These are phyloP conservation scores for Mortierella sp. DNA, from an alignment of 371 early-diverging fungal genomes.

Conservation along the genomic window DNA sequence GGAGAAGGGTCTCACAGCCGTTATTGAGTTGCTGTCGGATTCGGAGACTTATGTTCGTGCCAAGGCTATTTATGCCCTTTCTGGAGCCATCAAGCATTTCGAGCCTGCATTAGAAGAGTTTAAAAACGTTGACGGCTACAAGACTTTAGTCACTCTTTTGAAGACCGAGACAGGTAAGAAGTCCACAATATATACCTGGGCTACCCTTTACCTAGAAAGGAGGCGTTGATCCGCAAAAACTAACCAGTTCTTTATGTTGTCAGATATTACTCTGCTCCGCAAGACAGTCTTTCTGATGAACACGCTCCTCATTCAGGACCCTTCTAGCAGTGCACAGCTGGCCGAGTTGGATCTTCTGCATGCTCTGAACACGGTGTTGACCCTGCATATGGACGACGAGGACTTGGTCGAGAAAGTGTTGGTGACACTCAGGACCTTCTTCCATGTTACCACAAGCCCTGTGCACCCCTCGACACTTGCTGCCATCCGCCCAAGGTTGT, in stretches of 20 bases:
- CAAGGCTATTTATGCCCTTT: slow-evolving; percentile 84
- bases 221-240: too few species aligned
- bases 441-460: slow-evolving; percentile 55
- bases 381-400: slow-evolving; percentile 65
- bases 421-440: slow-evolving; percentile 37
- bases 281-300: slow-evolving; percentile 75
- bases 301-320: slow-evolving; percentile 67
- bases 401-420: slow-evolving; percentile 77
- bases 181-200: too few species aligned
- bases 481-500: slow-evolving; percentile 49
- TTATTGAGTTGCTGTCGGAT: slow-evolving; percentile 69
- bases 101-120: slow-evolving; percentile 72
- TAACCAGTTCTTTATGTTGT: background rate
- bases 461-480: slow-evolving; percentile 51
- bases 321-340: slow-evolving; percentile 55
- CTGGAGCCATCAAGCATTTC: slow-evolving; percentile 79
- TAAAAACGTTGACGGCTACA: slow-evolving; percentile 64
- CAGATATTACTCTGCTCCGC: slow-evolving; percentile 62
- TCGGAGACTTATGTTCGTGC: slow-evolving; percentile 67
- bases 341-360: slow-evolving; percentile 54
- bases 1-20: slow-evolving; percentile 66
- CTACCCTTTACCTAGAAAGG: too few species aligned
- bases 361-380: slow-evolving; percentile 57
- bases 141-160: slow-evolving; percentile 59
- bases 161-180: slow-evolving; percentile 57